Conservation (phyloP, 495 filamentous ascomycete species). For the Pyronema omphalodes region DNA sequence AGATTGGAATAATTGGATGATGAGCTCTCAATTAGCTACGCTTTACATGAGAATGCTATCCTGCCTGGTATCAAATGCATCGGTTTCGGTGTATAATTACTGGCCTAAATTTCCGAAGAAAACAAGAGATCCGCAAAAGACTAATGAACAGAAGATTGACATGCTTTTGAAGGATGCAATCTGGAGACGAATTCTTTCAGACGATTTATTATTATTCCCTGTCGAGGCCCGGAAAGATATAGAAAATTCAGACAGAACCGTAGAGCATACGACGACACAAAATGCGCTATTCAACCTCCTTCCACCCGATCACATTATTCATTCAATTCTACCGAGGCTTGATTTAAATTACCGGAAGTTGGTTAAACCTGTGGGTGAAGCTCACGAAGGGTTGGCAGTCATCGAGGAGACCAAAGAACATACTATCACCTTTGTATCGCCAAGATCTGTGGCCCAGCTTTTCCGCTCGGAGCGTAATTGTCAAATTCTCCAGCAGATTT, state of each 20-base stretch:
- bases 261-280: background rate
- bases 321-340: background rate
- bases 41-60: slow-evolving; percentile 26
- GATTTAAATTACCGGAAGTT: background rate
- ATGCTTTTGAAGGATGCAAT: slow-evolving; percentile 13
- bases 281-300: background rate
- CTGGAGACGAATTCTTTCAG: slow-evolving; percentile 9
- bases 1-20: slow-evolving; percentile 29
- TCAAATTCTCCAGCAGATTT: background rate
- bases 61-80: slow-evolving; percentile 14
- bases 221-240: slow-evolving; percentile 5
- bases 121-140: background rate
- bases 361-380: background rate
- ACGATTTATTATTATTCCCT: slow-evolving; percentile 6
- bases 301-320: background rate
- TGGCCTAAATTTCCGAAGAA: slow-evolving; percentile 23
- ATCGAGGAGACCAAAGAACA: background rate
- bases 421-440: slow-evolving; percentile 5
- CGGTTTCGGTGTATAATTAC: slow-evolving; percentile 21
- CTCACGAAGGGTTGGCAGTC: background rate
- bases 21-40: slow-evolving; percentile 19
- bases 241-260: background rate
- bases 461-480: slow-evolving; percentile 8
- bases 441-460: slow-evolving; percentile 8
- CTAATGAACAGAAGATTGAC: background rate